phyloP scores from a whole-genome alignment of 306 rosid species.

The Benincasa hispida region DNA sequence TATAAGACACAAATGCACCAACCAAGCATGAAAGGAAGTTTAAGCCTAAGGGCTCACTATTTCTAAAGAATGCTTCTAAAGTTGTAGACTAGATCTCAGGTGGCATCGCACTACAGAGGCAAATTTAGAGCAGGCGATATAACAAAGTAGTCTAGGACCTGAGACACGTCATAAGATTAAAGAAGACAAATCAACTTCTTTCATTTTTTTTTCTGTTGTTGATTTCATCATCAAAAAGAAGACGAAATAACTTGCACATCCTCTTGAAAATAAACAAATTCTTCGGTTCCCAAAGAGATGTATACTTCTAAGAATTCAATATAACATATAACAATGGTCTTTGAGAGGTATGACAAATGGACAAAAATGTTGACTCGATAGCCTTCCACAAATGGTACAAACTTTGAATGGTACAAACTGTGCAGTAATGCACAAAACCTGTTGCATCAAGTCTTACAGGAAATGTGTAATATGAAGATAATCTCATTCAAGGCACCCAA shows the following conservation, averaged over 20 bases:
- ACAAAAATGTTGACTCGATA: background rate
- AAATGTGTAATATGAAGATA: background rate
- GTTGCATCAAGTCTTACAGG: background rate
- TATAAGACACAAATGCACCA: background rate
- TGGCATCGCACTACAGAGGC: background rate
- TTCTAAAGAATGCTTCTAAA: background rate
- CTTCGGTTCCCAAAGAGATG: background rate
- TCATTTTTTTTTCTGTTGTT: too few species aligned
- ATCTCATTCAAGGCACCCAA: background rate
- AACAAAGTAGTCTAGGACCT: background rate
- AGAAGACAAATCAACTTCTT: background rate
- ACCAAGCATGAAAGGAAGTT: background rate
- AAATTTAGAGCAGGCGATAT: background rate
- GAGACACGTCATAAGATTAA: background rate
- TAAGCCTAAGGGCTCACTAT: background rate
- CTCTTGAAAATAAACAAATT: background rate
- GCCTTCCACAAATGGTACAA: background rate
- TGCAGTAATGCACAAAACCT: background rate
- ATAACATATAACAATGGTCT: background rate
- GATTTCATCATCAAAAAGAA: too few species aligned
- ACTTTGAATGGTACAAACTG: background rate
- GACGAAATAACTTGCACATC: background rate
- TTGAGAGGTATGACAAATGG: background rate
- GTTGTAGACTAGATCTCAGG: background rate
- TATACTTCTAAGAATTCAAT: background rate